These are phyloP conservation scores for Geranomyces michiganensis DNA, from an alignment of 192 early-diverging fungal species.

Conservation along the genomic window DNA sequence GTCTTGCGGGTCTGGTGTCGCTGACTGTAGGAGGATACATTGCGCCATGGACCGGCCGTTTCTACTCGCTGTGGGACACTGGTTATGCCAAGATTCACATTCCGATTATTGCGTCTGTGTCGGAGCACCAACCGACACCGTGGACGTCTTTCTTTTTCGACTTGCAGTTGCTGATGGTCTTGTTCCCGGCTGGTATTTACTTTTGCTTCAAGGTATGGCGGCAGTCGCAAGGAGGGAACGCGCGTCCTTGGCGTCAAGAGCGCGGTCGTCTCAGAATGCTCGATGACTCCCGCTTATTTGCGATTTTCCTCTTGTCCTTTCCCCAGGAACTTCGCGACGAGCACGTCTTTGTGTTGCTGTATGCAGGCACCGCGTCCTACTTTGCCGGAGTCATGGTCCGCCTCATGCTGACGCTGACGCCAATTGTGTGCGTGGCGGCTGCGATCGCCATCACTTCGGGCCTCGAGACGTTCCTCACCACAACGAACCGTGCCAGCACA, in stretches of 20 bases:
- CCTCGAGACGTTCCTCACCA: constrained; percentile 81
- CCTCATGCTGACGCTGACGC: constrained; percentile 96
- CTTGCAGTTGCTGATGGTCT: constrained; percentile 90
- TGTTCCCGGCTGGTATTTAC: constrained; percentile 97
- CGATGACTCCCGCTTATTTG: background rate
- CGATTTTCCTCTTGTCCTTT: background rate
- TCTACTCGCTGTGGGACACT: constrained; percentile 99
- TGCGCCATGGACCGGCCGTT: constrained; percentile 98
- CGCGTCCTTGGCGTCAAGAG: no score
- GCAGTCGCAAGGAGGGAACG: no score
- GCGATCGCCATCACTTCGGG: constrained; percentile 89
- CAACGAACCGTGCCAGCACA: constrained; percentile 20
- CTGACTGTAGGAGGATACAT: constrained; percentile 84
- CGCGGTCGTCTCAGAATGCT: background rate
- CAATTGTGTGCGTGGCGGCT: constrained; percentile 92
- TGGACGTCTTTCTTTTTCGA: constrained; percentile 99
- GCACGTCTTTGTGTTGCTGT: constrained; percentile 95
- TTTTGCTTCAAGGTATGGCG: constrained; percentile 79
- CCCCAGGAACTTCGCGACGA: constrained; percentile 87
- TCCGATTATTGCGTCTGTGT: constrained; percentile 99
- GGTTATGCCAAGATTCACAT: constrained; percentile 99
- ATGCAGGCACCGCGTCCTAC: constrained; percentile 97
- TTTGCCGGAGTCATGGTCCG: constrained; percentile 99
- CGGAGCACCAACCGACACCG: constrained; percentile 99
- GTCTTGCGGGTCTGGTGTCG: constrained; percentile 66